Evolutionary conservation across 2,329 filamentous ascomycete species (phyloP).

Genomic region (Hansfordia pulvinata): DNA sequence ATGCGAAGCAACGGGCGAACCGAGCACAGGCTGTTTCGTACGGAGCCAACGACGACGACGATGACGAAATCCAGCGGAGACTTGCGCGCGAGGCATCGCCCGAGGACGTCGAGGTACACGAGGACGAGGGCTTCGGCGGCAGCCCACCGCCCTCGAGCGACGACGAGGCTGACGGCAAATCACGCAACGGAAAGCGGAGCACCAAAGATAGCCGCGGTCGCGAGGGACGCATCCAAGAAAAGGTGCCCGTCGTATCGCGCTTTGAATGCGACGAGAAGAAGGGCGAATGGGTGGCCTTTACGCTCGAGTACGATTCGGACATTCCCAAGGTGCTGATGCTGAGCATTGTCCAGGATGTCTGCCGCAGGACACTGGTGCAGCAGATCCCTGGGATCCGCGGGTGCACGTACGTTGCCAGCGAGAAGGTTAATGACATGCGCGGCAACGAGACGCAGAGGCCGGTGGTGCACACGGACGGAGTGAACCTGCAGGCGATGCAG

Average conservation of each 20-base stretch:
- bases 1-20: conserved; percentile 61
- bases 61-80: conserved; percentile 57
- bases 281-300: conserved; percentile 67
- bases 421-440: conserved; percentile 32
- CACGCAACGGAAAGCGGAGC: conserved; percentile 13
- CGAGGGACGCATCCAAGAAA: conserved; percentile 49
- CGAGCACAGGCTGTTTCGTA: conserved; percentile 76
- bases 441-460: conserved; percentile 34
- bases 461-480: conserved; percentile 66
- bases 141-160: conserved; percentile 27
- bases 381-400: conserved; percentile 65
- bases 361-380: conserved; percentile 70
- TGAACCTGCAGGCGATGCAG: conserved; percentile 86
- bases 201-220: conserved; percentile 27
- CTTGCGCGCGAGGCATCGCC: conserved; percentile 44
- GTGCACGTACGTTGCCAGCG: conserved; percentile 53
- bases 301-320: conserved; percentile 66
- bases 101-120: conserved; percentile 44
- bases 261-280: conserved; percentile 69
- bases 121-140: conserved; percentile 37
- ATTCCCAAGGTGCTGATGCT: conserved; percentile 90
- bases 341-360: conserved; percentile 71
- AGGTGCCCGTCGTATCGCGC: conserved; percentile 51
- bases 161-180: conserved; percentile 26
- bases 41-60: conserved; percentile 84